A percentile compares a stretch with the other conserved stretches of the same genome.
Evolutionary conservation across 805 yeast genomes (phyloP).

Genomic region (Nakazawaea sp.): DNA sequence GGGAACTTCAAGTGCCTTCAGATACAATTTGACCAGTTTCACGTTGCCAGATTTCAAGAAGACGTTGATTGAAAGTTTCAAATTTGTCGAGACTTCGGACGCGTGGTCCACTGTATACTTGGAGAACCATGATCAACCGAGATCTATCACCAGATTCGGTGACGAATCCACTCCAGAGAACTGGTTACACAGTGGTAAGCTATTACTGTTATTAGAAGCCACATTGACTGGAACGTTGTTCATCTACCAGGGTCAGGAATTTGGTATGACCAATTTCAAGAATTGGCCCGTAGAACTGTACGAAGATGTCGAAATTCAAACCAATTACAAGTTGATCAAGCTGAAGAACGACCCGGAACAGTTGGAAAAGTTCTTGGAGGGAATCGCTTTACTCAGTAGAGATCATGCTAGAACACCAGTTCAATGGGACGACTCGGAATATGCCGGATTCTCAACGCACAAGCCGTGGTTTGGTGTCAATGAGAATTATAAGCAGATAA

Average conservation of each 20-base stretch:
- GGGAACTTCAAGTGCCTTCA: slow-evolving; percentile 29
- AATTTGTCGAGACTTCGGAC: slow-evolving; percentile 39
- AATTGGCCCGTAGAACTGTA: slow-evolving; percentile 43
- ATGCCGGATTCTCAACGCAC: slow-evolving; percentile 40
- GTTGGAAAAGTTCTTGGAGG: slow-evolving; percentile 24
- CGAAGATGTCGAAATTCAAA: slow-evolving; percentile 40
- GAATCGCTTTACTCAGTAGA: slow-evolving; percentile 33
- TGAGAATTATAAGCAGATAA: slow-evolving; percentile 41
- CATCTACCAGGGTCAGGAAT: slow-evolving; percentile 57
- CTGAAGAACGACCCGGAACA: slow-evolving; percentile 19
- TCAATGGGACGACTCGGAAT: slow-evolving; percentile 39
- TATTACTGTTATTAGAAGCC: slow-evolving; percentile 36
- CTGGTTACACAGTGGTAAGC: slow-evolving; percentile 34
- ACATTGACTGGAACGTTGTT: slow-evolving; percentile 48
- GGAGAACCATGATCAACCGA: slow-evolving; percentile 57
- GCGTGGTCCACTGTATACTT: slow-evolving; percentile 51
- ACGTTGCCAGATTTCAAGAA: slow-evolving; percentile 33
- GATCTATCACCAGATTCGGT: slow-evolving; percentile 46
- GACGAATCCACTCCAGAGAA: slow-evolving; percentile 29
- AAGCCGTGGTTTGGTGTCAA: slow-evolving; percentile 50
- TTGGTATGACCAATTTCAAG: slow-evolving; percentile 45
- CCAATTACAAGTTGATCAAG: slow-evolving; percentile 27
- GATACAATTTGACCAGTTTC: slow-evolving; percentile 28
- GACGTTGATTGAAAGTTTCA: slow-evolving; percentile 27
- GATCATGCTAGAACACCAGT: slow-evolving; percentile 53